These are phyloP conservation scores for Canariomyces notabilis DNA, from an alignment of 2,329 filamentous ascomycete species.

Conservation along the genomic window DNA sequence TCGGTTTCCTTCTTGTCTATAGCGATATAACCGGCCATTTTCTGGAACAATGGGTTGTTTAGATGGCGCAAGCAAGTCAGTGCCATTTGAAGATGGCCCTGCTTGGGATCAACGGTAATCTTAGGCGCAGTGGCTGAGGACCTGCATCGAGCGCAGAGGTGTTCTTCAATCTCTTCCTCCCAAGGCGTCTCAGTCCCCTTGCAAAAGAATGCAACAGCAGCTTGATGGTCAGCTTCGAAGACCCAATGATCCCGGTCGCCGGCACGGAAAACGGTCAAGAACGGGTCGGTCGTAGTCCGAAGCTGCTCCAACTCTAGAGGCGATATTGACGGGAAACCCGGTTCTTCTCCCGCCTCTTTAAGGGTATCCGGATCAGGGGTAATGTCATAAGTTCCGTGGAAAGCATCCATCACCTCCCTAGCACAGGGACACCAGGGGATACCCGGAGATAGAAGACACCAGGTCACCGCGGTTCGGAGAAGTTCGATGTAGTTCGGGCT, in stretches of 20 bases:
- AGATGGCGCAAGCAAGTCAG: constrained; percentile 20
- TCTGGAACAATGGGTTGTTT: constrained; percentile 21
- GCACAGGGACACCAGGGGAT: constrained; percentile 4
- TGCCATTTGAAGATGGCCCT: constrained; percentile 19
- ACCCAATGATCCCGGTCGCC: constrained; percentile 7
- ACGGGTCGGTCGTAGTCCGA: constrained; percentile 12
- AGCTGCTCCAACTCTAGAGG: constrained; percentile 21
- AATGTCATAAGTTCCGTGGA: constrained; percentile 17
- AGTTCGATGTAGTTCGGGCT: constrained; percentile 23
- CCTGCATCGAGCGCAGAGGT: constrained; percentile 16
- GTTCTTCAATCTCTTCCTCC: constrained; percentile 8
- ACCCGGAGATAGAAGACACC: constrained; percentile 10
- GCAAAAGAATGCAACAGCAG: constrained; percentile 14
- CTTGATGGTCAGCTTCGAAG: constrained; percentile 1
- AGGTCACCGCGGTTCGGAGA: constrained; percentile 21
- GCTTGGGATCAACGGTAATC: constrained; percentile 13
- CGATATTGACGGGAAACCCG: constrained; percentile 8
- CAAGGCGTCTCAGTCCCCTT: neutral
- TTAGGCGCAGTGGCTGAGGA: neutral
- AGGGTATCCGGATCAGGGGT: neutral
- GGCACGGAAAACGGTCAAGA: constrained; percentile 9
- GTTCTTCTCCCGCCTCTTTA: neutral
- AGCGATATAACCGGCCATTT: constrained; percentile 6
- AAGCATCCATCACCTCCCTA: constrained; percentile 22
- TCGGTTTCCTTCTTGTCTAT: neutral